Evolutionary conservation across 2,329 filamentous ascomycete genomes (phyloP), one percentile per base, ranked within the genome.

Genomic region (Dothistroma pini): DNA sequence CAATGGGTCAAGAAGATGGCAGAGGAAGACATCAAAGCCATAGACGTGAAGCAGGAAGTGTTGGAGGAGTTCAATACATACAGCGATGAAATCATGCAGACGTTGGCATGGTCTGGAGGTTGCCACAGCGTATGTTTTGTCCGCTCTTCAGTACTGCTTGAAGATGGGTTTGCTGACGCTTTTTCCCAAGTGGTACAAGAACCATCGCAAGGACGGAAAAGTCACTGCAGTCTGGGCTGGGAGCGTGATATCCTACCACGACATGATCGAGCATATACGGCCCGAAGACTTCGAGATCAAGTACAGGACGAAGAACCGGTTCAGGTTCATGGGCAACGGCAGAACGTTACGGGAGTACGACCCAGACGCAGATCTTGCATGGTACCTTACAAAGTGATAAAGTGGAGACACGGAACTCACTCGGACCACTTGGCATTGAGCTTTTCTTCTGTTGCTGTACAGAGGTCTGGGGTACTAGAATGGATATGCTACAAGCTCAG

Each of bases 281-380:
- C 73, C 74, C 0, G 80, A 83, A 66, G 80, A 83, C 63, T 82
- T 81, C 63, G 75, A 81, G 2, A 76, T 82, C 44, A 70, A 69
- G 52, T 82, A 82, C 63, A 71, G 74, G 50, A 76, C 72, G 16
- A 59, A 66, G n/a, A 82, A 82, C 66, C 70, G 74, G 16, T 82
- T 78, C 65, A 62, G 75, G 29, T 81, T 81, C 63, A 76, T 82
- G 78, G 80, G 80, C 0, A 81, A 81, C 68, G 80, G 80, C 1
- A 77, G 78, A 62, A 78, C 78, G 1, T 69, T 56, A 58, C 56
- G 64, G 61, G 69, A 71, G 57, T 68, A 68, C 57, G 64, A 68
- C 59, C 68, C 68, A 1, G 58, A 66, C 22, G 66, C 66, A 34
- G 68, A 69, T 60, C 55, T 69, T 44, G 68, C 65, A 9, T 69